phyloP scores from a whole-genome alignment of 805 yeast genomes.

The Candida koratica region DNA sequence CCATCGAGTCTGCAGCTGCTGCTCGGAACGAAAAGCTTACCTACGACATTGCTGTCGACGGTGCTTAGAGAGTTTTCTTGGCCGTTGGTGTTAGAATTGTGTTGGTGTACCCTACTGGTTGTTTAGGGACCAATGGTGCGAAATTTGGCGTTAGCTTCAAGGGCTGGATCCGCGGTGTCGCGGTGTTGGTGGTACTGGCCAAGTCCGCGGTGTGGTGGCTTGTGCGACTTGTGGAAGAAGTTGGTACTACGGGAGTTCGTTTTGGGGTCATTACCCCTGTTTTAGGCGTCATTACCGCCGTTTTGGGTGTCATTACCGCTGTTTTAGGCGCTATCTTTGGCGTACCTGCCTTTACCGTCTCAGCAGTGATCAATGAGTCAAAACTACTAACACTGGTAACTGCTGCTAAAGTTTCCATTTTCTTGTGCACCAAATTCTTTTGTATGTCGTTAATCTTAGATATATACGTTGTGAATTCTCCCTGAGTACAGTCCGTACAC shows the following conservation, averaged over 20 bases:
- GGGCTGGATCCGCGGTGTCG: too few relatives aligned
- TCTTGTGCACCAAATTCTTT: conserved; percentile 18
- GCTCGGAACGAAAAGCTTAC: conserved; percentile 1
- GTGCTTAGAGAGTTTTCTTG: conserved; percentile 2
- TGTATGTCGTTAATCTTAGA: conserved; percentile 21
- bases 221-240: neutral
- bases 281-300: neutral
- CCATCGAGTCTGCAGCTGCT: conserved; percentile 7
- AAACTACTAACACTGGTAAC: conserved; percentile 16
- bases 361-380: conserved; percentile 27
- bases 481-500: conserved; percentile 34
- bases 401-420: conserved; percentile 18
- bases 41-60: conserved; percentile 1
- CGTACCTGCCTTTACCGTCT: conserved; percentile 8
- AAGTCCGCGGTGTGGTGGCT: neutral
- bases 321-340: conserved; percentile 11
- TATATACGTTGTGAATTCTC: conserved; percentile 32
- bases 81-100: conserved; percentile 10
- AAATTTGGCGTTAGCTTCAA: too few relatives aligned
- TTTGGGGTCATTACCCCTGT: neutral
- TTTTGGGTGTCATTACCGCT: conserved; percentile 21
- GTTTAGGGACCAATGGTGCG: conserved; percentile 10
- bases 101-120: conserved; percentile 12
- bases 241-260: neutral
- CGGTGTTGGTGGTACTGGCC: conserved; percentile 1